A percentile compares a stretch with the other conserved stretches of the same genome.
Conservation (phyloP, 306 rosid species). For the Castanopsis chinensis region DNA sequence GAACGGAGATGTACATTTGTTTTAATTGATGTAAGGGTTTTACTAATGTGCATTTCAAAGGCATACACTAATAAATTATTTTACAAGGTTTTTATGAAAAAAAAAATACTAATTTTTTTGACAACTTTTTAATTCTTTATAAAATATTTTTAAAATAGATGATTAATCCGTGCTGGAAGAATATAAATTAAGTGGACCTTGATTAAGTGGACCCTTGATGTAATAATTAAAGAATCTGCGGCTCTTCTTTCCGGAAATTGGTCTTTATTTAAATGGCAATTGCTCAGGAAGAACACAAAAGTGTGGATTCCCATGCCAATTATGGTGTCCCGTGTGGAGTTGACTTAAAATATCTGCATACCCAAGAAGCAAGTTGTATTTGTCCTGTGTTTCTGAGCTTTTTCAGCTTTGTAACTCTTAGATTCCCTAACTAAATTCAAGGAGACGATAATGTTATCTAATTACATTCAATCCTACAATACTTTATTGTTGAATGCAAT, state of each 20-base stretch:
- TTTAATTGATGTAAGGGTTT: neutral
- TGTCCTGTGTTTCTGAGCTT: neutral
- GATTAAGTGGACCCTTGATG: too few relatives aligned
- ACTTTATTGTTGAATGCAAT: too few relatives aligned
- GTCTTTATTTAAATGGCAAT: neutral
- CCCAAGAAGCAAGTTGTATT: slow-evolving; percentile 5
- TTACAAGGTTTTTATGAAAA: accelerated
- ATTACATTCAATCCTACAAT: too few relatives aligned
- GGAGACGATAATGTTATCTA: too few relatives aligned
- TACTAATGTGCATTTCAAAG: too few relatives aligned
- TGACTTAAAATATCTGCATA: neutral
- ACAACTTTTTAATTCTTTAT: accelerated
- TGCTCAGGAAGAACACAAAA: neutral
- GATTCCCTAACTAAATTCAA: too few relatives aligned
- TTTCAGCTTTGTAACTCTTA: neutral
- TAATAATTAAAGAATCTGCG: too few relatives aligned
- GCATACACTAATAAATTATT: accelerated
- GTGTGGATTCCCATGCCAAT: slow-evolving; percentile 8
- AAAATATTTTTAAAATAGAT: too few relatives aligned
- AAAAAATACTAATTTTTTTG: accelerated
- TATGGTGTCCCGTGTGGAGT: slow-evolving; percentile 11
- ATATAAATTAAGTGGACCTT: accelerated
- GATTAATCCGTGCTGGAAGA: accelerated
- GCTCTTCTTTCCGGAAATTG: neutral
- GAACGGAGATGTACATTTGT: neutral